These are phyloP conservation scores for Pleurotus citrinopileatus DNA, from an alignment of 768 basidiomycete genomes.

Conservation along the genomic window DNA sequence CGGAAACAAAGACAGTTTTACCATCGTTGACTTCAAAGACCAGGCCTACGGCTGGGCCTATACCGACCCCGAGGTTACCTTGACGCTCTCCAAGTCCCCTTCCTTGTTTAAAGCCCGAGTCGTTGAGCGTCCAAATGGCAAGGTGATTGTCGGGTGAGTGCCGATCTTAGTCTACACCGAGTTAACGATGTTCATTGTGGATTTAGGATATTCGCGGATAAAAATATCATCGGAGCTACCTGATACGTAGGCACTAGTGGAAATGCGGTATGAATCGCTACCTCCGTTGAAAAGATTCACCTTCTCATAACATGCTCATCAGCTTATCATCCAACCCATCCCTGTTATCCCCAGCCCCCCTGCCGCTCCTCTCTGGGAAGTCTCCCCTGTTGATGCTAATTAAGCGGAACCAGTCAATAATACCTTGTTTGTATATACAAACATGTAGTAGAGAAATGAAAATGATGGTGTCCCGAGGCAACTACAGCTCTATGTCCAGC, in stretches of 20 bases:
- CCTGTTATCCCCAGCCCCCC: background rate
- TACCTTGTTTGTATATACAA: too few species aligned
- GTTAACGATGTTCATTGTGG: background rate
- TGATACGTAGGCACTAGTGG: background rate
- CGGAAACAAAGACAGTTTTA: background rate
- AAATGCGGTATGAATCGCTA: background rate
- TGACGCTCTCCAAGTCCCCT: background rate
- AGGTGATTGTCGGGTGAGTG: background rate
- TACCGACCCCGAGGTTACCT: background rate
- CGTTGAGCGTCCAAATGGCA: background rate
- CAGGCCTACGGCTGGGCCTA: background rate
- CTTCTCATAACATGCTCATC: too few species aligned
- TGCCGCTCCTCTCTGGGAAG: background rate
- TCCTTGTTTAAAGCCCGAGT: background rate
- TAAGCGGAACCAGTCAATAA: too few species aligned
- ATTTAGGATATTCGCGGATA: background rate
- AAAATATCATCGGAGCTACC: background rate
- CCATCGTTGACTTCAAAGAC: background rate
- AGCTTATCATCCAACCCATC: background rate
- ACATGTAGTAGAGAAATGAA: too few species aligned
- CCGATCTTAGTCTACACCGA: background rate
- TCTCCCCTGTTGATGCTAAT: too few species aligned
- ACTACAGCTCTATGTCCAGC: too few species aligned
- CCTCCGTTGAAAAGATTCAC: too few species aligned
- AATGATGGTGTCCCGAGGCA: too few species aligned